phyloP scores from a whole-genome alignment of 371 early-diverging fungal genomes.

The Entomophthora muscae region DNA sequence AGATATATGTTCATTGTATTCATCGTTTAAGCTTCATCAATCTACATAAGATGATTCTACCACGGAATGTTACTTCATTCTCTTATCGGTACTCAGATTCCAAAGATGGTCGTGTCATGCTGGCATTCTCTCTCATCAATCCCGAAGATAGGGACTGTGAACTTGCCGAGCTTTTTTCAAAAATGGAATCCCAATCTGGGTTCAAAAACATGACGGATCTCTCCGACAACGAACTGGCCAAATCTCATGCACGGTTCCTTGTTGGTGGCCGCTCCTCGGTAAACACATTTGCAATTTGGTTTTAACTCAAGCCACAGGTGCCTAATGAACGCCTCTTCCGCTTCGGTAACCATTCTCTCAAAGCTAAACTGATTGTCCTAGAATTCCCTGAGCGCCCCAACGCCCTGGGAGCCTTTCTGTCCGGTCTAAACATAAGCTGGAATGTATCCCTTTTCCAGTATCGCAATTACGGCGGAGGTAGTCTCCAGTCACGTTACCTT shows the following conservation, averaged over 20 bases:
- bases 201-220: conserved; percentile 55
- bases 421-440: conserved; percentile 49
- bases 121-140: conserved; percentile 60
- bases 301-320: conserved; percentile 17
- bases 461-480: conserved; percentile 83
- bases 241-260: conserved; percentile 81
- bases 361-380: conserved; percentile 5
- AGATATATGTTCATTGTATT: not conserved
- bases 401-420: conserved; percentile 67
- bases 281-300: not conserved
- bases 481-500: conserved; percentile 8
- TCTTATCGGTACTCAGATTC: conserved; percentile 75
- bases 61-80: conserved; percentile 78
- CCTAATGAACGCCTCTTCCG: conserved; percentile 75
- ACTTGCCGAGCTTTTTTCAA: conserved; percentile 35
- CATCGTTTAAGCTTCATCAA: conserved; percentile 35
- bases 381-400: conserved; percentile 93
- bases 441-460: conserved; percentile 94
- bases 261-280: conserved; percentile 50
- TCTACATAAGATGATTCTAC: conserved; percentile 60
- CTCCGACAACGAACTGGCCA: conserved; percentile 83
- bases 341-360: conserved; percentile 29
- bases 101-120: conserved; percentile 61
- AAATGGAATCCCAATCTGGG: conserved; percentile 15
- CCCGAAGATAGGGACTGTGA: conserved; percentile 34